phyloP scores from a whole-genome alignment of 768 basidiomycete species.

The Suillus occidentalis region DNA sequence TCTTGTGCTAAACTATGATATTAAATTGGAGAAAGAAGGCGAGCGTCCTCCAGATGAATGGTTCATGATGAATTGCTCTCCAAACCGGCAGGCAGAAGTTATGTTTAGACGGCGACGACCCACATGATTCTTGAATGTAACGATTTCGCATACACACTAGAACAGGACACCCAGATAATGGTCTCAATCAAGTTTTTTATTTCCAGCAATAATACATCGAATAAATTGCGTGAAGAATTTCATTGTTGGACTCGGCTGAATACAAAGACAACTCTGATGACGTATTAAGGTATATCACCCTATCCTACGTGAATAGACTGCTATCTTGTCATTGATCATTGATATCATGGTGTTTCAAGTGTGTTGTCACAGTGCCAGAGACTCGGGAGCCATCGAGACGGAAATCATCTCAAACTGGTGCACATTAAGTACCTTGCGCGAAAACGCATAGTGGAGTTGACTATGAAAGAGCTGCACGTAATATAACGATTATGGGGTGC shows the following conservation, averaged over 20 bases:
- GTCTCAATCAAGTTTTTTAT: slow-evolving; percentile 9
- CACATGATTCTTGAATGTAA: slow-evolving; percentile 9
- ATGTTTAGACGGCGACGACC: slow-evolving; percentile 35
- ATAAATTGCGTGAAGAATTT: neutral
- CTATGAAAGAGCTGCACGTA: neutral
- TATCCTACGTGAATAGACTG: neutral
- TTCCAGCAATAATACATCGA: neutral
- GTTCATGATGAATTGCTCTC: slow-evolving; percentile 36
- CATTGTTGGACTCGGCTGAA: neutral
- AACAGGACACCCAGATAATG: slow-evolving; percentile 14
- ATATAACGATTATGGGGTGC: neutral
- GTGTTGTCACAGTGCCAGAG: neutral
- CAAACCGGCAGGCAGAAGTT: slow-evolving; percentile 36
- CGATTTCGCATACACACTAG: slow-evolving; percentile 8
- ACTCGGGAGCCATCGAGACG: neutral
- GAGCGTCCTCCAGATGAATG: slow-evolving; percentile 36
- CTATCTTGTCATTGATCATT: neutral
- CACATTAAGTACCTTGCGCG: neutral
- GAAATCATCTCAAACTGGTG: neutral
- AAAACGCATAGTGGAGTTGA: neutral
- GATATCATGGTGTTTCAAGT: neutral
- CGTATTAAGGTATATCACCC: neutral
- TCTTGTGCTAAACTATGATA: slow-evolving; percentile 41
- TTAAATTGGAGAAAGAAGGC: slow-evolving; percentile 35
- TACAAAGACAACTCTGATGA: neutral